A percentile compares a stretch with the other conserved stretches of the same genome.
Evolutionary conservation across 2,329 filamentous ascomycete species (phyloP).

Genomic region (Fusarium staphyleae): DNA sequence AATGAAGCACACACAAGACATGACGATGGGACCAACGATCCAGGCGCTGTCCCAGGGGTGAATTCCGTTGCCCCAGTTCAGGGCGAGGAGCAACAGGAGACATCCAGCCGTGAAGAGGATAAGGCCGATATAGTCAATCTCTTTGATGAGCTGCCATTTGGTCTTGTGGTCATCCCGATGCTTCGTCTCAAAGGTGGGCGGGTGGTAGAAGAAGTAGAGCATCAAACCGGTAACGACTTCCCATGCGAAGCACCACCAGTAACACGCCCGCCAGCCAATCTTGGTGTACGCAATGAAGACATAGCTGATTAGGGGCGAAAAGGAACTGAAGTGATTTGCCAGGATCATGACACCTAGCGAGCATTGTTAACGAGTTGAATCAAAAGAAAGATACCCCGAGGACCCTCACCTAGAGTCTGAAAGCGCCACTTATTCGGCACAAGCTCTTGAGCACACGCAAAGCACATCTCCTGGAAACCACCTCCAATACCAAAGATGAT

Average conservation of each 20-base stretch:
- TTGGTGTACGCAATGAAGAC: conserved; percentile 43
- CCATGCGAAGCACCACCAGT: conserved; percentile 46
- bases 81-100: conserved; percentile 22
- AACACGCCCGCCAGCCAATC: conserved; percentile 43
- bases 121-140: conserved; percentile 30
- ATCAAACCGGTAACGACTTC: conserved; percentile 38
- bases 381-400: neutral
- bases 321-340: conserved; percentile 44
- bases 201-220: conserved; percentile 45
- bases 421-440: conserved; percentile 43
- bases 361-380: neutral
- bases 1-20: conserved; percentile 33
- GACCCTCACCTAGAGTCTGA: conserved; percentile 34
- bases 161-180: conserved; percentile 35
- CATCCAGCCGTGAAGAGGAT: conserved; percentile 25
- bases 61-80: conserved; percentile 35
- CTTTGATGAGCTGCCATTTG: conserved; percentile 29
- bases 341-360: conserved; percentile 38
- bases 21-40: conserved; percentile 36
- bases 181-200: conserved; percentile 47
- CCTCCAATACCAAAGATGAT: conserved; percentile 49
- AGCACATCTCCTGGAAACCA: conserved; percentile 51
- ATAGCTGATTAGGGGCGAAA: conserved; percentile 44
- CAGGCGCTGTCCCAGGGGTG: conserved; percentile 36
- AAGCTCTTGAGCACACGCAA: conserved; percentile 46